A percentile compares a stretch with the other conserved stretches of the same genome.
phyloP scores from a whole-genome alignment of 192 early-diverging fungal genomes.

The Dissophora globulifera region DNA sequence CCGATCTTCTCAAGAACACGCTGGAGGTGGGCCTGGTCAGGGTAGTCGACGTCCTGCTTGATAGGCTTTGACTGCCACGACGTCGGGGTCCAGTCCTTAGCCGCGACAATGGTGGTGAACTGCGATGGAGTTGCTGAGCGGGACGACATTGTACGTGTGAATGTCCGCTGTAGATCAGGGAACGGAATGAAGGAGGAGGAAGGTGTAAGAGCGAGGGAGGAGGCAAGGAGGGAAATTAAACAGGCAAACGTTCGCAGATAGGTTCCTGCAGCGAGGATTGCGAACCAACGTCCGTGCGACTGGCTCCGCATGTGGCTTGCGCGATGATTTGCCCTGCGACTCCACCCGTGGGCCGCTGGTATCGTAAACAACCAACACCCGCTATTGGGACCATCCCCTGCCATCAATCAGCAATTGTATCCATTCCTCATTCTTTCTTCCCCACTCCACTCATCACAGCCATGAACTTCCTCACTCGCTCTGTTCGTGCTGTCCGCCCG shows the following conservation, averaged over 20 bases:
- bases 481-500: slow-evolving; percentile 47
- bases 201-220: background rate
- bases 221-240: background rate
- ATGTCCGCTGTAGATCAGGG: background rate
- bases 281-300: no score
- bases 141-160: background rate
- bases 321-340: no score
- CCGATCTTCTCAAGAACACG: slow-evolving; percentile 80
- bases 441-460: slow-evolving; percentile 15
- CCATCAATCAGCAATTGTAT: background rate
- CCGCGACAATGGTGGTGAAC: slow-evolving; percentile 24
- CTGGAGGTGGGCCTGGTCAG: slow-evolving; percentile 74
- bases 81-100: slow-evolving; percentile 69
- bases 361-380: no score
- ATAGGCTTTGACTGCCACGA: slow-evolving; percentile 82
- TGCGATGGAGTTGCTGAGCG: slow-evolving; percentile 4
- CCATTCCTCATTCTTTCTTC: slow-evolving; percentile 6
- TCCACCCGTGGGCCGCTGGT: no score
- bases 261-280: no score
- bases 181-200: background rate
- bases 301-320: no score
- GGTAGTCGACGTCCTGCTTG: slow-evolving; percentile 91
- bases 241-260: no score
- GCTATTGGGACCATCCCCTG: no score
- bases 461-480: slow-evolving; percentile 48